These are phyloP conservation scores for Hyphodiscus sp. DNA, from an alignment of 2,329 filamentous ascomycete genomes.

Conservation along the genomic window DNA sequence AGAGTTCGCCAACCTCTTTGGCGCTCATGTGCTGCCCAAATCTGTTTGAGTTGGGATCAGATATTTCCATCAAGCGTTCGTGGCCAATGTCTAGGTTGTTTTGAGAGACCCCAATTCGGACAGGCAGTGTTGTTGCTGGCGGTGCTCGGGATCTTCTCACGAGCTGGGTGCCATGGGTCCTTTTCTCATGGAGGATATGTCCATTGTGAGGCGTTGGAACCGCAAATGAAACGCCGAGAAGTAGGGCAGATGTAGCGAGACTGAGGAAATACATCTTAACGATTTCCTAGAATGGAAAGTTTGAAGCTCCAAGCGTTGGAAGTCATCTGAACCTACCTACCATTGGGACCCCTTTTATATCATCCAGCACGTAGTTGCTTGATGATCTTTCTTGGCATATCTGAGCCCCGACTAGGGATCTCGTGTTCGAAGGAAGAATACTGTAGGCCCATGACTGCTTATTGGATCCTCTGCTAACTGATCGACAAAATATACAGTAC, in stretches of 20 bases:
- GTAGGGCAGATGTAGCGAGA: conserved; percentile 3
- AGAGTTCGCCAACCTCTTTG: conserved; percentile 20
- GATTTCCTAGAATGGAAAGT: not conserved
- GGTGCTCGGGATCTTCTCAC: conserved; percentile 1
- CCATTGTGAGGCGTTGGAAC: conserved; percentile 4
- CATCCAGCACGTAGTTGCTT: too few species aligned
- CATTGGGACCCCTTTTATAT: too few species aligned
- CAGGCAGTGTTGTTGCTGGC: conserved; percentile 1
- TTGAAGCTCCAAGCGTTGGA: not conserved
- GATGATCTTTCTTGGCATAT: too few species aligned
- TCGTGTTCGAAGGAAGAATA: too few species aligned
- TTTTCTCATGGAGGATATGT: conserved; percentile 10
- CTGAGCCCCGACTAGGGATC: too few species aligned
- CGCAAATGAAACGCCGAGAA: conserved; percentile 4
- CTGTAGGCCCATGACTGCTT: too few species aligned
- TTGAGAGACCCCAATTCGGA: conserved; percentile 18
- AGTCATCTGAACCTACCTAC: too few species aligned
- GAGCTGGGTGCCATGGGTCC: not conserved
- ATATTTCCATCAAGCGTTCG: conserved; percentile 29
- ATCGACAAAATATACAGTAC: too few species aligned
- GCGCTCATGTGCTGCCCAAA: conserved; percentile 30
- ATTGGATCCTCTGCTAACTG: too few species aligned
- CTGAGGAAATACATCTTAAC: conserved; percentile 4
- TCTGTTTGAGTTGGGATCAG: conserved; percentile 25
- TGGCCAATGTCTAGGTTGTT: conserved; percentile 21